A percentile compares a stretch with the other conserved stretches of the same genome.
Conservation (phyloP, 179 eudicot species). For the Actinidia chinensis region DNA sequence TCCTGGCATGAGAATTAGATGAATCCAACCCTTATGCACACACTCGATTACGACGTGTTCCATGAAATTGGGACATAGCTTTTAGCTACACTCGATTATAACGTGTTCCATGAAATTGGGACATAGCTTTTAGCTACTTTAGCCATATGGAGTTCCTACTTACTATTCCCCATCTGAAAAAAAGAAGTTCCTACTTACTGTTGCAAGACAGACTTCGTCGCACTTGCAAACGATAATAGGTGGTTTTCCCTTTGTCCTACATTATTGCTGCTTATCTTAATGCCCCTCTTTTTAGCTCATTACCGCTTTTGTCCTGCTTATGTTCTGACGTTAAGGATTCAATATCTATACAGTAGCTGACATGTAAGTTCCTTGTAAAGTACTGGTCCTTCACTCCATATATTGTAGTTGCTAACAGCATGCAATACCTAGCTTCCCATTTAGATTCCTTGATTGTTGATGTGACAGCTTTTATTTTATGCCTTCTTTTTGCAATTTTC, state of each 20-base stretch:
- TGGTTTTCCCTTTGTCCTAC: neutral
- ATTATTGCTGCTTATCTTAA: neutral
- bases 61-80: neutral
- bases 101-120: no score
- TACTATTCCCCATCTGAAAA: neutral
- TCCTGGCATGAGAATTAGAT: neutral
- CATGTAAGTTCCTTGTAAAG: neutral
- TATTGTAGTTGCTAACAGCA: neutral
- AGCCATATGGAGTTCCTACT: neutral
- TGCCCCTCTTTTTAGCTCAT: neutral
- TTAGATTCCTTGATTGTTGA: neutral
- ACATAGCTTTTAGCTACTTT: neutral
- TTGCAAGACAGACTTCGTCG: neutral
- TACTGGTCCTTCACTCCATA: neutral
- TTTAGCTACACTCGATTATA: neutral
- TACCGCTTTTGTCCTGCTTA: neutral
- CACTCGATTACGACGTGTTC: neutral
- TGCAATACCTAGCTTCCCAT: neutral
- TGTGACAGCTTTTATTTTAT: slow-evolving; percentile 3
- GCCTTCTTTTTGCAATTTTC: neutral
- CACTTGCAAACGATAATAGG: neutral
- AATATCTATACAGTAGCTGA: neutral
- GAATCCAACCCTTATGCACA: neutral
- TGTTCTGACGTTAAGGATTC: neutral
- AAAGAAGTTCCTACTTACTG: neutral